These are phyloP conservation scores for Mallotus japonicus DNA, from an alignment of 441 rosid species.

Conservation along the genomic window DNA sequence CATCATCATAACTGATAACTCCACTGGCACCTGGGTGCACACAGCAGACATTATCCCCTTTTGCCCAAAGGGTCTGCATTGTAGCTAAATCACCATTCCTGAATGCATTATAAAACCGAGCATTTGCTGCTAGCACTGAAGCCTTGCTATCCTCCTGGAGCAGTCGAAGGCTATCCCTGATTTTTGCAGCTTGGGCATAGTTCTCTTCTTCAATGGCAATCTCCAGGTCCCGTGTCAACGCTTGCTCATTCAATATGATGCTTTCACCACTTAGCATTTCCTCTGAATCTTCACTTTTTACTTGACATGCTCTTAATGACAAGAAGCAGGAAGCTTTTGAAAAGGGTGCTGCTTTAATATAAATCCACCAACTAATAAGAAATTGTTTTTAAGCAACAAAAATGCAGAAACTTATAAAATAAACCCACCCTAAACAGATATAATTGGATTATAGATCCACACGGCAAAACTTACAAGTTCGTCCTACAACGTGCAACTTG, in stretches of 20 bases:
- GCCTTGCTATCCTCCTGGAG: conserved; percentile 67
- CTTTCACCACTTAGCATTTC: conserved; percentile 51
- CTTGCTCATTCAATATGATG: conserved; percentile 51
- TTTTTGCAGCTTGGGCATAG: conserved; percentile 72
- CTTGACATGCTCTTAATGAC: conserved; percentile 42
- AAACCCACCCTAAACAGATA: neutral
- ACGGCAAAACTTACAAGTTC: conserved; percentile 37
- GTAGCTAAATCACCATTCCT: conserved; percentile 65
- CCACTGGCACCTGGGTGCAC: conserved; percentile 87
- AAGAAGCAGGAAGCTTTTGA: conserved; percentile 26
- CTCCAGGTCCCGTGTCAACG: conserved; percentile 53
- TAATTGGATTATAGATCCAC: neutral
- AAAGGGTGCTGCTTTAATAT: conserved; percentile 34
- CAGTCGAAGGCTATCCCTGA: conserved; percentile 57
- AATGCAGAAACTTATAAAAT: neutral
- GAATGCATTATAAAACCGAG: conserved; percentile 70
- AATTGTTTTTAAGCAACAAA: neutral
- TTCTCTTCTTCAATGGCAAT: conserved; percentile 75
- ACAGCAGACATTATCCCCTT: conserved; percentile 59
- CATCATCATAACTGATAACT: conserved; percentile 64
- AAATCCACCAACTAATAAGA: conserved; percentile 16
- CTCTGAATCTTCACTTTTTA: conserved; percentile 49
- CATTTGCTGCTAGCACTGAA: conserved; percentile 63
- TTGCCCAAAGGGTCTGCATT: conserved; percentile 70
- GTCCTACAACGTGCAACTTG: conserved; percentile 30